These are phyloP conservation scores for Colletotrichum agaves DNA, from an alignment of 2,329 filamentous ascomycete species.

Conservation along the genomic window DNA sequence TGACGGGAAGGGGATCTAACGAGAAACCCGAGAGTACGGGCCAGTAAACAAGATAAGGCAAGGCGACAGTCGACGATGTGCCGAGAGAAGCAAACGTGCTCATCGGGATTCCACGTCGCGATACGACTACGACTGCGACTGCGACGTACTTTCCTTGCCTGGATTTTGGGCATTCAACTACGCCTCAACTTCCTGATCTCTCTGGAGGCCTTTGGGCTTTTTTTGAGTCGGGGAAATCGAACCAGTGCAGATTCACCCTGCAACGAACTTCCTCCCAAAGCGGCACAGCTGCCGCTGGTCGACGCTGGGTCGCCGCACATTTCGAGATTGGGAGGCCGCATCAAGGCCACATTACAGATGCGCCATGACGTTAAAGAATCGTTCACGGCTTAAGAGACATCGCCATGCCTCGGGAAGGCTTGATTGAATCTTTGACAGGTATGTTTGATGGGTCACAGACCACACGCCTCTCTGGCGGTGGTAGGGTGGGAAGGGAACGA, in stretches of 20 bases:
- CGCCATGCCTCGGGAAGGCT: background rate
- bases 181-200: background rate
- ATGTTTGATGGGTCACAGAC: constrained; percentile 12
- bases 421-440: constrained; percentile 1
- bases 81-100: background rate
- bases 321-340: constrained; percentile 9
- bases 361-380: background rate
- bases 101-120: background rate
- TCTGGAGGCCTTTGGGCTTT: background rate
- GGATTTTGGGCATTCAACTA: background rate
- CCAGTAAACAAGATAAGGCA: background rate
- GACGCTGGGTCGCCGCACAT: background rate
- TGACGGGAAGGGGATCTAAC: constrained; percentile 1
- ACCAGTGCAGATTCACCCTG: background rate
- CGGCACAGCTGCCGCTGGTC: constrained; percentile 1
- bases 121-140: constrained; percentile 9
- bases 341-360: background rate
- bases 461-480: background rate
- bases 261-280: constrained; percentile 1
- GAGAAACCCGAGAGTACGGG: background rate
- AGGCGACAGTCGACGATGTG: background rate
- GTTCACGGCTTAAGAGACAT: background rate
- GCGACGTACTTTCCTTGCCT: constrained; percentile 14
- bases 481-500: background rate
- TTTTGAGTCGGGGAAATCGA: background rate